phyloP scores from a whole-genome alignment of 305 asterid species.

The Fraxinus platypoda region DNA sequence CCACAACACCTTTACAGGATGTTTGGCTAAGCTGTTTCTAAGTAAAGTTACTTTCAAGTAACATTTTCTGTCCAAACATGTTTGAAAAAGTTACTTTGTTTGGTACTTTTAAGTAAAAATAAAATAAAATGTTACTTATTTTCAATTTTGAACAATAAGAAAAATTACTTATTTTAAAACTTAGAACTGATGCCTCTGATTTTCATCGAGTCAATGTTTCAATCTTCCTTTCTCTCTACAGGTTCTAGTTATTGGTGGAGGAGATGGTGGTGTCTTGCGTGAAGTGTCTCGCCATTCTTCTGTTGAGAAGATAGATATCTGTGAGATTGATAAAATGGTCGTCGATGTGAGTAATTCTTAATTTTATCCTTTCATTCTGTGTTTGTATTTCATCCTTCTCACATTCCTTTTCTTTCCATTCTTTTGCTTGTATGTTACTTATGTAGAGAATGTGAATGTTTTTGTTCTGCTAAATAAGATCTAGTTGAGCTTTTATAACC shows the following conservation, averaged over 20 bases:
- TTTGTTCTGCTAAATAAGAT: neutral
- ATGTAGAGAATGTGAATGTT: neutral
- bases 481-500: neutral
- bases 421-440: neutral
- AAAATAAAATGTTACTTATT: neutral
- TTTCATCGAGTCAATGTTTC: neutral
- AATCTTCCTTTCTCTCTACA: constrained; percentile 17
- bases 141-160: neutral
- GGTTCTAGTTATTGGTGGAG: constrained; percentile 99
- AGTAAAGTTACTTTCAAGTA: no score
- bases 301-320: constrained; percentile 85
- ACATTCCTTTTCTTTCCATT: neutral
- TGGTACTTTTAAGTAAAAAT: no score
- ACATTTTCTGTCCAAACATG: neutral
- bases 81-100: neutral
- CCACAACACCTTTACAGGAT: no score
- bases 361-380: neutral
- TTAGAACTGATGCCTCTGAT: neutral
- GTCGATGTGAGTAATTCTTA: constrained; percentile 67
- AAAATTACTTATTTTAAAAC: no score
- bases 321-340: constrained; percentile 98
- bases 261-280: constrained; percentile 97
- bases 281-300: constrained; percentile 92
- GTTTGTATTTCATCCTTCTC: neutral
- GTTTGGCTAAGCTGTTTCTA: neutral